These are phyloP conservation scores for Physocladia obscura DNA, from an alignment of 192 early-diverging fungal genomes.

Conservation along the genomic window DNA sequence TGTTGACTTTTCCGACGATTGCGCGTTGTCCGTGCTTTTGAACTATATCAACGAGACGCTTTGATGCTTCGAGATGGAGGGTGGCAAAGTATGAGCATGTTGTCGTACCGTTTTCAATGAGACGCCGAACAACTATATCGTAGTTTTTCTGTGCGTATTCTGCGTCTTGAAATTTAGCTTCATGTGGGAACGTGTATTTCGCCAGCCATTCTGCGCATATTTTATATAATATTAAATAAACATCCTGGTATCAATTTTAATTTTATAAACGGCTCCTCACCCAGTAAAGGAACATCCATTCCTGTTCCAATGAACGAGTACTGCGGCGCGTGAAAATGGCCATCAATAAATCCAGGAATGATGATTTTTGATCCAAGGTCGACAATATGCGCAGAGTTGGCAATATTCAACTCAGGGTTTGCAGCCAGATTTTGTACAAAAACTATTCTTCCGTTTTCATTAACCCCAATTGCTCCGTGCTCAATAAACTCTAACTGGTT, in stretches of 20 bases:
- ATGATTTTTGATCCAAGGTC: background rate
- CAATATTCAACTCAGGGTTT: background rate
- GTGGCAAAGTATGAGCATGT: conserved; percentile 91
- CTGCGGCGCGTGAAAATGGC: conserved; percentile 91
- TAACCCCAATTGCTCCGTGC: conserved; percentile 67
- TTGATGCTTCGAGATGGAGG: conserved; percentile 76
- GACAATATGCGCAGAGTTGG: background rate
- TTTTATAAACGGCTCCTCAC: conserved; percentile 74
- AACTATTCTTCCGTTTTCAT: conserved; percentile 62
- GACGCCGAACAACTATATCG: conserved; percentile 62
- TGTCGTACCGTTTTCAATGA: conserved; percentile 82
- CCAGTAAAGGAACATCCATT: conserved; percentile 83
- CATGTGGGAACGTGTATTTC: conserved; percentile 87
- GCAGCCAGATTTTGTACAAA: conserved; percentile 43
- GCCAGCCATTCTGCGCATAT: conserved; percentile 64
- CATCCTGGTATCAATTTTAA: conserved; percentile 38
- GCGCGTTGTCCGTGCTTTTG: conserved; percentile 80
- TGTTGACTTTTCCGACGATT: conserved; percentile 93
- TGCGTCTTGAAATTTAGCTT: conserved; percentile 68
- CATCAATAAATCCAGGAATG: conserved; percentile 21
- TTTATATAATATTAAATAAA: background rate
- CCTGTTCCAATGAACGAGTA: conserved; percentile 85
- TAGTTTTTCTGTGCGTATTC: conserved; percentile 72
- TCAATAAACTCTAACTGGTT: conserved; percentile 66
- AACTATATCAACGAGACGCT: conserved; percentile 72